A percentile compares a stretch with the other conserved stretches of the same genome.
Evolutionary conservation across 805 yeast species (phyloP).

Genomic region (Yamadazyma sp.): DNA sequence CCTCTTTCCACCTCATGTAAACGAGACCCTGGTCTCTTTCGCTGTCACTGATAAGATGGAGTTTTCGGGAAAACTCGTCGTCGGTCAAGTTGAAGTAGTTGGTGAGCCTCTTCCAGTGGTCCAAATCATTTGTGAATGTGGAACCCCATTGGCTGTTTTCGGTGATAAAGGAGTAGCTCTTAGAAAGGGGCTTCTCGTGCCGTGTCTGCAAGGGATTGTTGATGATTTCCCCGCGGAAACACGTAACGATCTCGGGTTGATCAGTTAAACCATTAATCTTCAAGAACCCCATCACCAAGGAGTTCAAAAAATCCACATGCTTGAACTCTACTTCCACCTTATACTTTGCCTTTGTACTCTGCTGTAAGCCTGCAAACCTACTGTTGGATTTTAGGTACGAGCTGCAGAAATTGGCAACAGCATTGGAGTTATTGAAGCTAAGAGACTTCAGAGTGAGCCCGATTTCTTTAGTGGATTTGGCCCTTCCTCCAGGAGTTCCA

Average conservation of each 20-base stretch:
- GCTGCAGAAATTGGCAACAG: slow-evolving; percentile 34
- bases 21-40: slow-evolving; percentile 37
- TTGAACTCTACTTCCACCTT: slow-evolving; percentile 69
- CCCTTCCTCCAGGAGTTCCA: too few species aligned
- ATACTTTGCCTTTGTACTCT: slow-evolving; percentile 62
- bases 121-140: slow-evolving; percentile 43
- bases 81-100: slow-evolving; percentile 50
- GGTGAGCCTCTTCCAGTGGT: slow-evolving; percentile 50
- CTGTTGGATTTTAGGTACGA: slow-evolving; percentile 60
- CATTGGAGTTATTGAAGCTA: too few species aligned
- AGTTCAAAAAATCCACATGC: slow-evolving; percentile 60
- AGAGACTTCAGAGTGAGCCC: too few species aligned
- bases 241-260: slow-evolving; percentile 64
- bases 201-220: slow-evolving; percentile 39
- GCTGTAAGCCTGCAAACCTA: slow-evolving; percentile 65
- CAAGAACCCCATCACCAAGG: slow-evolving; percentile 56
- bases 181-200: slow-evolving; percentile 15
- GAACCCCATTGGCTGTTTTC: slow-evolving; percentile 59
- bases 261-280: slow-evolving; percentile 66
- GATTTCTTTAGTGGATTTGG: too few species aligned
- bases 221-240: slow-evolving; percentile 69
- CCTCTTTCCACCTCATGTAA: slow-evolving; percentile 95
- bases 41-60: slow-evolving; percentile 31
- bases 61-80: slow-evolving; percentile 25
- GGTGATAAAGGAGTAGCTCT: slow-evolving; percentile 53